Evolutionary conservation across 176 grass and related monocot species (phyloP).

Genomic region (Eragrostis curvula): DNA sequence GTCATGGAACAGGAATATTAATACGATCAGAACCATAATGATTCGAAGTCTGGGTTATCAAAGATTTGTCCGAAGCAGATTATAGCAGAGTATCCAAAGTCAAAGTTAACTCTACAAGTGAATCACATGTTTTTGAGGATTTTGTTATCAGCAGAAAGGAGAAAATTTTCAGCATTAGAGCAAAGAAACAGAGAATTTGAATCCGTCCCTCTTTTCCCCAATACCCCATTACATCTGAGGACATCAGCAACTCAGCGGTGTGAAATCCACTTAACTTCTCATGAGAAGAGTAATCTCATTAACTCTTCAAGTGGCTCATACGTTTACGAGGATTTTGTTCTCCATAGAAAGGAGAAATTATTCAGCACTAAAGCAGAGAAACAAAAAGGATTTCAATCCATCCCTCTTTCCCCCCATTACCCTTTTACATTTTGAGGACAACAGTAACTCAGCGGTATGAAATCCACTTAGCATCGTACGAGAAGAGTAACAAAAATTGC

Average conservation of each 20-base stretch:
- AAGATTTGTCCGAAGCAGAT: neutral
- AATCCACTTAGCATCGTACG: neutral
- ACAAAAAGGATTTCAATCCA: neutral
- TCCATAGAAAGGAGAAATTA: neutral
- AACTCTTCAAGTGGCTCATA: neutral
- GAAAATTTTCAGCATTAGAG: neutral
- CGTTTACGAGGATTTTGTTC: neutral
- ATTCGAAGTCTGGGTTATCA: neutral
- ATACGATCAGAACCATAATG: conserved; percentile 16
- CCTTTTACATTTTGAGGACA: neutral
- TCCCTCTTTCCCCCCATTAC: neutral
- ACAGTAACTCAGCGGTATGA: neutral
- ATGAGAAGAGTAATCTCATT: neutral
- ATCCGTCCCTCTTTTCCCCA: neutral
- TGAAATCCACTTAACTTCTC: neutral
- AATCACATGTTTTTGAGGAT: neutral
- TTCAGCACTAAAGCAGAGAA: neutral
- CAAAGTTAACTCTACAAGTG: neutral
- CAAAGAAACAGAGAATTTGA: neutral
- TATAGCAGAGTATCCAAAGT: neutral
- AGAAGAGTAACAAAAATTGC: neutral
- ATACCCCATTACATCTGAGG: neutral
- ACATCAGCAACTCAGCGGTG: neutral
- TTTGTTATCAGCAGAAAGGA: neutral
- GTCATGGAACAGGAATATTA: conserved; percentile 2